Base-by-base conservation (phyloP, 2,329 filamentous ascomycete genomes). In the Curvularia sp. region DNA sequence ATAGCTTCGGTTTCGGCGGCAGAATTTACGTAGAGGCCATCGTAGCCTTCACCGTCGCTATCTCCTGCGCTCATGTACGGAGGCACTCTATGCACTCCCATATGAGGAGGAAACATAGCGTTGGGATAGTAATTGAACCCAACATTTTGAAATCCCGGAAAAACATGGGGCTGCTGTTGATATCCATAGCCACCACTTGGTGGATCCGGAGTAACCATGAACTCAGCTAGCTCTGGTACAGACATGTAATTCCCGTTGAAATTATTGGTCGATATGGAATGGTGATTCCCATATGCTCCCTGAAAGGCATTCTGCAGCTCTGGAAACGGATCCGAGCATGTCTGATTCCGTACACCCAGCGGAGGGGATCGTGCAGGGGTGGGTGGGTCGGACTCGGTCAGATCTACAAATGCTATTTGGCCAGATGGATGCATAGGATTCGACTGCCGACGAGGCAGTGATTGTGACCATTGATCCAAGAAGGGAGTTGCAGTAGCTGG, bases 191-290 rank as follows among this genome's bases (percentile, higher is more conserved):
- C 61, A 36, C 46, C 51, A 42, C 55, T 55, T 8, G 59, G 50
- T 42, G 59, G 48, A 30, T 60, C 60, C 2, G 69, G 65, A 6
- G 57, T 55, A 4, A 67, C 25, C 41, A 76, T 59, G 45, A 72
- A 75, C n/a, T 70, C 49, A 13, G 69, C 71, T n/a, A 76, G 62
- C 18, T 74, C 64, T 6, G 71, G 59, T 3, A 52, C 28, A 18
- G 25, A 45, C 71, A 75, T 74, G n/a, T 59, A 68, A 3, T 70
- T 65, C 30, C 70, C 66, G 10, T 53, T 54, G 49, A 71, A 70
- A 1, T 64, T 63, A 53, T 68, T 58, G 3, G 46, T 39, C 5
- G 64, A 60, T 23, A 49, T 53, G 4, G 57, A 59, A 30, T 43
- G 23, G n/a, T 42, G 42, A 42, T 57, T 41, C 18, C 56, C 52